phyloP scores from a whole-genome alignment of 768 basidiomycete species.

The Suillus plorans region DNA sequence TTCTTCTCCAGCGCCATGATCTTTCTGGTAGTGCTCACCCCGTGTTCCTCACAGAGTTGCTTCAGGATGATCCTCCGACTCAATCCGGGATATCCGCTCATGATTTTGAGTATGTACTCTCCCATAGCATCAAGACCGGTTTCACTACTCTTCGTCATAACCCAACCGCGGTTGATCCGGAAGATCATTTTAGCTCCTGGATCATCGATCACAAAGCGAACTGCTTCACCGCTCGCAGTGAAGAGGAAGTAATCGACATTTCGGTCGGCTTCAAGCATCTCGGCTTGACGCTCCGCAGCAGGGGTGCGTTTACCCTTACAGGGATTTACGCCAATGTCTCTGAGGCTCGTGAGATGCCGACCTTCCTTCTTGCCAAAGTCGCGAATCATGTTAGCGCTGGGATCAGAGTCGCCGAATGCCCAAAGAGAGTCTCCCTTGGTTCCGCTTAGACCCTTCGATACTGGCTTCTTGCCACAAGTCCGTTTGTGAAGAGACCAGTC shows the following conservation, averaged over 20 bases:
- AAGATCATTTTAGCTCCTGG: slow-evolving; percentile 13
- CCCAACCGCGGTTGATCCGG: slow-evolving; percentile 11
- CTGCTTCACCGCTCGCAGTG: slow-evolving; percentile 11
- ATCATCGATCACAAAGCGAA: slow-evolving; percentile 17
- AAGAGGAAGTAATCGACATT: slow-evolving; percentile 22
- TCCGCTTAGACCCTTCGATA: slow-evolving; percentile 19
- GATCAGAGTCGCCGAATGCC: slow-evolving; percentile 3
- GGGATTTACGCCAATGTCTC: slow-evolving; percentile 12
- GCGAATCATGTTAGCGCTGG: slow-evolving; percentile 7
- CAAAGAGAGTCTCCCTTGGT: slow-evolving; percentile 19
- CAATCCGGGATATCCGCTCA: slow-evolving; percentile 18
- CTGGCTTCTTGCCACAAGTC: slow-evolving; percentile 18
- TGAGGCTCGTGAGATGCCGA: not conserved
- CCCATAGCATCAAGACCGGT: slow-evolving; percentile 9
- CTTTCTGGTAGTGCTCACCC: not conserved
- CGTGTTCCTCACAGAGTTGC: not conserved
- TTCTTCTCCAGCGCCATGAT: not conserved
- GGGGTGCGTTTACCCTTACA: slow-evolving; percentile 13
- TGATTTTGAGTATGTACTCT: slow-evolving; percentile 20
- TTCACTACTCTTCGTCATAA: slow-evolving; percentile 4
- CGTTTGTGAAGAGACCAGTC: slow-evolving; percentile 19
- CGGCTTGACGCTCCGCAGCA: slow-evolving; percentile 19
- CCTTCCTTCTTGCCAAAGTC: not conserved
- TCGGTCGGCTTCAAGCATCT: slow-evolving; percentile 18
- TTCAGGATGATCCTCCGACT: slow-evolving; percentile 10